Percentiles rank a stretch among this genome's conserved stretches.
These are phyloP conservation scores for Microdochium paspali DNA, from an alignment of 2,329 filamentous ascomycete genomes.

Conservation along the genomic window DNA sequence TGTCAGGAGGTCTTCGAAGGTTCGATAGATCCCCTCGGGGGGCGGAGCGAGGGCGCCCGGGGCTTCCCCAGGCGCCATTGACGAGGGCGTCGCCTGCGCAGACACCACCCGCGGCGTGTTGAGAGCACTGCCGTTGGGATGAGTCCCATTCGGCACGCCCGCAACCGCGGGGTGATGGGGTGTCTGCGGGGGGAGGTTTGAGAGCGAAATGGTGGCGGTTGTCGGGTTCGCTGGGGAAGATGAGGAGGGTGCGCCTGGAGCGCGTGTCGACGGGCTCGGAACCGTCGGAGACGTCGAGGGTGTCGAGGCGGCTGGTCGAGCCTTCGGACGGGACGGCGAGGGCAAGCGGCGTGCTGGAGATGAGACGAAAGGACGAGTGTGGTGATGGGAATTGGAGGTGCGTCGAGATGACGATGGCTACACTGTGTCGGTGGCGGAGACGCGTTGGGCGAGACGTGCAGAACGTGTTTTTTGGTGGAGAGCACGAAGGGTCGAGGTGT, in stretches of 20 bases:
- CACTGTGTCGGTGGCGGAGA: background rate
- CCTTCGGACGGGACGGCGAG: background rate
- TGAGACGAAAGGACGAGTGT: background rate
- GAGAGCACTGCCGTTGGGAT: conserved; percentile 15
- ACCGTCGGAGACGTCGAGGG: background rate
- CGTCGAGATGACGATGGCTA: background rate
- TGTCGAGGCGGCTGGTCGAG: background rate
- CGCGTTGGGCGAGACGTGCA: background rate
- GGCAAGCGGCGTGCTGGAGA: background rate
- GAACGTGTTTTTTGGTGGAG: conserved; percentile 1
- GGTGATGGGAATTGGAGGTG: background rate
- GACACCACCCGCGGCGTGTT: conserved; percentile 13
- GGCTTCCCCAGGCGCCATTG: conserved; percentile 12
- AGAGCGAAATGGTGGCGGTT: conserved; percentile 24
- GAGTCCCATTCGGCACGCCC: conserved; percentile 10
- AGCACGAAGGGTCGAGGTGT: background rate
- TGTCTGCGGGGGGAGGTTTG: conserved; percentile 13
- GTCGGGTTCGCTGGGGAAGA: conserved; percentile 2
- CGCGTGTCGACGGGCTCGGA: background rate
- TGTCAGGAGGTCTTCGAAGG: conserved; percentile 48
- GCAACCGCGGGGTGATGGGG: conserved; percentile 21
- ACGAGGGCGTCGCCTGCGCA: conserved; percentile 10
- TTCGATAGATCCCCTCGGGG: conserved; percentile 49
- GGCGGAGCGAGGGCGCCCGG: conserved; percentile 37
- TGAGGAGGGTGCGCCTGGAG: background rate